phyloP scores from a whole-genome alignment of 2,329 filamentous ascomycete species.

The Penicillium crustosum region DNA sequence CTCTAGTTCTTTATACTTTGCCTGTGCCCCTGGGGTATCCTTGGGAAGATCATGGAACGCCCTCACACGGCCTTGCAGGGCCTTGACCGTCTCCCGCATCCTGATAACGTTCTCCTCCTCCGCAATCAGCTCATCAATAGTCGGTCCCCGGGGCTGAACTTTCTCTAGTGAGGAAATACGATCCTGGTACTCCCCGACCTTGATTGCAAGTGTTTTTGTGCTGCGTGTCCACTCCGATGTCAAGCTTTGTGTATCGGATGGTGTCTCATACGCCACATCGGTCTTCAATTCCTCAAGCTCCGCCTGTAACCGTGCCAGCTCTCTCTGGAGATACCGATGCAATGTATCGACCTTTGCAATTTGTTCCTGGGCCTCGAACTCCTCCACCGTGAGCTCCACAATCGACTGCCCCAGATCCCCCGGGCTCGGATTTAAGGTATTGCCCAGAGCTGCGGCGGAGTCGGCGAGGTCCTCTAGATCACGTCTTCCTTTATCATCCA shows the following conservation, averaged over 20 bases:
- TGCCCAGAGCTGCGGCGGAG: constrained; percentile 52
- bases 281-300: constrained; percentile 35
- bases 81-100: constrained; percentile 61
- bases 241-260: constrained; percentile 62
- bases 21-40: constrained; percentile 66
- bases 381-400: constrained; percentile 56
- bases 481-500: constrained; percentile 54
- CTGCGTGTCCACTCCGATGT: constrained; percentile 73
- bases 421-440: constrained; percentile 49
- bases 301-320: constrained; percentile 42
- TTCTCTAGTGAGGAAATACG: constrained; percentile 48
- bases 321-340: constrained; percentile 55
- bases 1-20: constrained; percentile 68
- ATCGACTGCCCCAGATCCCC: constrained; percentile 54
- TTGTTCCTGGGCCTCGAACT: constrained; percentile 56
- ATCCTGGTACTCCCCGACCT: constrained; percentile 66
- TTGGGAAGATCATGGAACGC: constrained; percentile 72
- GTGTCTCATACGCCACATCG: constrained; percentile 51
- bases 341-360: constrained; percentile 57
- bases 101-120: constrained; percentile 61
- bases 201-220: constrained; percentile 64
- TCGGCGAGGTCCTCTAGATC: constrained; percentile 60
- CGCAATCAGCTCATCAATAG: constrained; percentile 53
- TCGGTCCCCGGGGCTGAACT: constrained; percentile 31
- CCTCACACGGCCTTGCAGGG: constrained; percentile 65